These are phyloP conservation scores for Ramalina peruviana DNA, from an alignment of 495 filamentous ascomycete species.

Conservation along the genomic window DNA sequence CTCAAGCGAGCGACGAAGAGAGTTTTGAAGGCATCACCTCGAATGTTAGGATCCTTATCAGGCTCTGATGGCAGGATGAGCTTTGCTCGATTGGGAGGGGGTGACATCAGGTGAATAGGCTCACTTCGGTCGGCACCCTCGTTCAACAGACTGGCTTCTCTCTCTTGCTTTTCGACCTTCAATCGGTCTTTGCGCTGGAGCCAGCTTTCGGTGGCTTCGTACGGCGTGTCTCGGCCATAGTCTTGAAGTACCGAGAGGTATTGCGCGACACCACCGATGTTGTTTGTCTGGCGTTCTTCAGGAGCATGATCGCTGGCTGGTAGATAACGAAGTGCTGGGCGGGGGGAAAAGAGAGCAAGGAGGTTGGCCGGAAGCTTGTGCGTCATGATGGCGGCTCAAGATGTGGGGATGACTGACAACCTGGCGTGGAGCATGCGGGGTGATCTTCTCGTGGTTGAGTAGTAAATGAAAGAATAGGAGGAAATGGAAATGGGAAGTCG, in stretches of 20 bases:
- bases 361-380: constrained; percentile 90
- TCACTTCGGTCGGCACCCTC: constrained; percentile 32
- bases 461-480: too few species aligned
- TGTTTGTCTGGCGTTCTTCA: constrained; percentile 61
- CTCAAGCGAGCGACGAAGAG: constrained; percentile 82
- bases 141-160: constrained; percentile 43
- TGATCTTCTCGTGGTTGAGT: too few species aligned
- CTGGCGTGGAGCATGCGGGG: too few species aligned
- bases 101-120: neutral
- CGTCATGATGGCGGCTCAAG: constrained; percentile 48
- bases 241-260: constrained; percentile 56
- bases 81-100: neutral
- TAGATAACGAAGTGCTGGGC: constrained; percentile 82
- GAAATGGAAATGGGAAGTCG: too few species aligned
- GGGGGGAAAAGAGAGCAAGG: constrained; percentile 83
- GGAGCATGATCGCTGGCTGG: constrained; percentile 71
- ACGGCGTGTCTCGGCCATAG: constrained; percentile 58
- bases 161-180: constrained; percentile 61
- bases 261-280: constrained; percentile 56
- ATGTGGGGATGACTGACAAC: neutral
- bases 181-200: constrained; percentile 69
- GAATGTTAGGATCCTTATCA: constrained; percentile 63
- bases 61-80: constrained; percentile 39
- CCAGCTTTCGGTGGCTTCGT: constrained; percentile 82
- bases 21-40: constrained; percentile 89